Evolutionary conservation across 129 eudicot genomes (phyloP), one percentile per base, ranked within the genome.

Genomic region (Escallonia rubra): DNA sequence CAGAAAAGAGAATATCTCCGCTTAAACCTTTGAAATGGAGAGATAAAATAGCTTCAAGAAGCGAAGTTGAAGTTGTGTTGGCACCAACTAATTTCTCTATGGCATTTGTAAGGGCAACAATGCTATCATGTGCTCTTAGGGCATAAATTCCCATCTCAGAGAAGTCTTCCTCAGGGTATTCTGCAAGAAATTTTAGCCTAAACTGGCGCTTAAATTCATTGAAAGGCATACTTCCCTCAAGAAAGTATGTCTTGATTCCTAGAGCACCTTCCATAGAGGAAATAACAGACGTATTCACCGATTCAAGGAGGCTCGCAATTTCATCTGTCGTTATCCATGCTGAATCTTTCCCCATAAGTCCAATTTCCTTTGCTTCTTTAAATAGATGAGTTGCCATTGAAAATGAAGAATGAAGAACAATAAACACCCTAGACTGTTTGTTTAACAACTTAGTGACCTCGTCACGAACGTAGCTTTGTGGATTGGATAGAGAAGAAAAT

Each of bases 291-390:
- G 81, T 23, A 38, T 70, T 63, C 38, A 64, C 53, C 57, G 67
- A 76, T 47, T 76, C 71, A 14, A 70, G 72, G 41, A 70, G 68
- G 57, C 63, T 56, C 7, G 76, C 41, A 55, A 64, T 8, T 43
- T 61, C 55, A 10, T 76, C 76, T 10, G 66, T 39, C 59, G 69
- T 54, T 61, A 75, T 75, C 80, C 80, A 75, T 53, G 49, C 69
- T 39, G 74, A 75, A 59, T 64, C 80, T 57, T 58, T 63, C 9
- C 57, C 81, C 61, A 69, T 58, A 10, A 76, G 66, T 48, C 75
- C 68, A 13, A 68, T 10, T 13, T 56, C 4, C 65, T 69, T 68
- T 43, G 80, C 75, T 69, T 76, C 80, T 55, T 13, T 67, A 38
- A 75, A 75, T 34, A 75, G 47, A 75, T 59, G 65, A 46, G 23